Evolutionary conservation across 306 rosid genomes (phyloP).

Genomic region (Dryas drummondii): DNA sequence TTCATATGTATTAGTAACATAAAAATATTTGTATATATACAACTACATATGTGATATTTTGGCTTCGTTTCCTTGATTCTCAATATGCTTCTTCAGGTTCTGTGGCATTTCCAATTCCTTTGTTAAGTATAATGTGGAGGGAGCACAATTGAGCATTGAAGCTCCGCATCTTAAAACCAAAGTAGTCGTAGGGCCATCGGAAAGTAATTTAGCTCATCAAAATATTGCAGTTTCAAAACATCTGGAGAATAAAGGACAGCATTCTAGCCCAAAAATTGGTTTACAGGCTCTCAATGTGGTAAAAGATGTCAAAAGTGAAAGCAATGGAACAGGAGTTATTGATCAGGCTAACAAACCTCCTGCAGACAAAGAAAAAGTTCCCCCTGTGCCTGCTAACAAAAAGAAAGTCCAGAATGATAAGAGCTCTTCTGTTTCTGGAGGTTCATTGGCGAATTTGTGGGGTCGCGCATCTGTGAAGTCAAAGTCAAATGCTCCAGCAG

Average conservation of each 20-base stretch:
- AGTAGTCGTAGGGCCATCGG: slow-evolving; percentile 36
- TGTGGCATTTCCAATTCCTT: slow-evolving; percentile 72
- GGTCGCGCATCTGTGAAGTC: slow-evolving; percentile 72
- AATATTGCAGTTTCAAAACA: slow-evolving; percentile 28
- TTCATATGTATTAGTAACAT: slow-evolving; percentile 1
- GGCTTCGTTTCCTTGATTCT: slow-evolving; percentile 24
- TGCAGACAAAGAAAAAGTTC: slow-evolving; percentile 46
- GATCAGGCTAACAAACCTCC: slow-evolving; percentile 51
- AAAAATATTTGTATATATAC: slow-evolving; percentile 6
- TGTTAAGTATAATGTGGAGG: slow-evolving; percentile 57
- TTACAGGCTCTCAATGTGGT: slow-evolving; percentile 40
- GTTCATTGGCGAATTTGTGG: slow-evolving; percentile 82
- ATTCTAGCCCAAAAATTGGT: slow-evolving; percentile 43
- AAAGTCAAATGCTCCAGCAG: slow-evolving; percentile 48
- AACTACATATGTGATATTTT: slow-evolving; percentile 9
- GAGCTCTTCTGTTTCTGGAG: slow-evolving; percentile 56
- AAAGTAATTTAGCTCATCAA: slow-evolving; percentile 30
- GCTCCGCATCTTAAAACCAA: slow-evolving; percentile 40
- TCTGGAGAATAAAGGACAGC: slow-evolving; percentile 35
- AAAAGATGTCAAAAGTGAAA: slow-evolving; percentile 65
- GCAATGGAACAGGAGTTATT: slow-evolving; percentile 38
- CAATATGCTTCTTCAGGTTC: slow-evolving; percentile 54
- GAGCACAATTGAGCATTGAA: slow-evolving; percentile 35
- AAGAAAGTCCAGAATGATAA: slow-evolving; percentile 63
- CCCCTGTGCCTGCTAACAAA: slow-evolving; percentile 56